Base-by-base conservation (phyloP, 352 stramenopile genomes). In the Peronospora belbahrii region DNA sequence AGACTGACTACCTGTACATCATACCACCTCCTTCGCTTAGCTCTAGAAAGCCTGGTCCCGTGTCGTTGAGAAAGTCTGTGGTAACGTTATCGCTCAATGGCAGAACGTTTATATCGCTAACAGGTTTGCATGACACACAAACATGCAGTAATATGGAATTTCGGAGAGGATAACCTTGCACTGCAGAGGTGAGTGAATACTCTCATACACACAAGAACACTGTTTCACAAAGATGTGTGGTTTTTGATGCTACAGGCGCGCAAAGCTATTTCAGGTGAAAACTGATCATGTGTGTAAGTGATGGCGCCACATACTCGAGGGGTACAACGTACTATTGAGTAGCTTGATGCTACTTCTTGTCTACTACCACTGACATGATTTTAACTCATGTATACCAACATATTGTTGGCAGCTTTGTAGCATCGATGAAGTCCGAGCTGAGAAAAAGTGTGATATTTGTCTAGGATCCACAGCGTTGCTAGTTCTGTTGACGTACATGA, bases 211-310 rank as follows among this genome's bases (percentile, higher is more conserved):
- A 39, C 5, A 4, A 17, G 5, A 14, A 9, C 6, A n/a, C 17
- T 10, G 9, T 15, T 10, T 32, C 22, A 17, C 19, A 32, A 23
- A 47, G 6, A 44, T 25, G n/a, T 6, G 14, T 45, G 9, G 2
- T 33, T 6, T 24, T 27, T 14, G 22, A 11, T 20, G 6, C 39
- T 48, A 6, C 41, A 87, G 62, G 70, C 81, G 9, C 80, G 66
- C 20, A 75, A 79, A 9, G 54, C 50, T 0, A 87, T 89, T 42
- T 62, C 52, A 1, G 81, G 83, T 20, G 87, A 93, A 42, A 94
- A 97, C 83, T 96, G 59, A 88, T 98, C 54, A 87, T 98, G 4
- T 98, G 98, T 44, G 78, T 98, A 24, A 83, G 83, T 14, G 96
- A 95, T 22, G 96, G 96, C 0, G 82, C 95, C 41, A 90, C 88